Base-by-base conservation (phyloP, 495 filamentous ascomycete species). In the Pyrenopolyporus hunteri region DNA sequence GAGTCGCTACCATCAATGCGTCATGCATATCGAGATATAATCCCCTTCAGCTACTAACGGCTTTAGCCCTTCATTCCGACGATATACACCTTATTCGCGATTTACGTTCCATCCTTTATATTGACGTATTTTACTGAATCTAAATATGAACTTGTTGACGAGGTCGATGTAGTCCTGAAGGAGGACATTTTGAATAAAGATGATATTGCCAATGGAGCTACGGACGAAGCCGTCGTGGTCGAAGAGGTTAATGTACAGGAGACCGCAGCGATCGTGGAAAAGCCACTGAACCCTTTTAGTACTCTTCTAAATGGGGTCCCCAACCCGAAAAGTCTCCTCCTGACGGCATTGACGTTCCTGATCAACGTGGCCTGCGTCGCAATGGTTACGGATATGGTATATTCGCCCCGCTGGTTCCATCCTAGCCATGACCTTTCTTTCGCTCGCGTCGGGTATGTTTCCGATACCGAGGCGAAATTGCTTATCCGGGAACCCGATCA, bases 391-490 rank as follows among this genome's bases (percentile, higher is more conserved):
- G 94, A 98, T 69, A 79, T 92, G 33, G 79, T 92, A 7, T 89
- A 89, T 61, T 82, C 87, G 10, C 89, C 87, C 4, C 78, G 81
- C 7, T 73, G 86, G 33, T 78, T 87, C 32, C 79, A 96, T 70
- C 83, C 85, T 0, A 85, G 75, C 17, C 70, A 88, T n/a, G 87
- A 95, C 59, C 80, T 94, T 8, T 86, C 91, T 0, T 95, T 98
- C 67, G 87, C 87, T 13, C 81, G 93, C 10, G 76, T 96, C 25
- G 94, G 94, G 10, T 91, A 93, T 71, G 87, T 97, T 19, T 94
- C 92, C 1, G 83, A 89, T 2, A 86, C 79, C 2, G 89, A 85
- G 13, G 94, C 94, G 11, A 92, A 85, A 51, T 72, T 98, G 31
- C 76, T 98, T 31, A 80, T 97, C 26, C 83, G 94, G 29, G 94